A percentile compares a stretch with the other conserved stretches of the same genome.
These are phyloP conservation scores for Wickerhamomyces chaumierensis DNA, from an alignment of 805 yeast genomes.

Conservation along the genomic window DNA sequence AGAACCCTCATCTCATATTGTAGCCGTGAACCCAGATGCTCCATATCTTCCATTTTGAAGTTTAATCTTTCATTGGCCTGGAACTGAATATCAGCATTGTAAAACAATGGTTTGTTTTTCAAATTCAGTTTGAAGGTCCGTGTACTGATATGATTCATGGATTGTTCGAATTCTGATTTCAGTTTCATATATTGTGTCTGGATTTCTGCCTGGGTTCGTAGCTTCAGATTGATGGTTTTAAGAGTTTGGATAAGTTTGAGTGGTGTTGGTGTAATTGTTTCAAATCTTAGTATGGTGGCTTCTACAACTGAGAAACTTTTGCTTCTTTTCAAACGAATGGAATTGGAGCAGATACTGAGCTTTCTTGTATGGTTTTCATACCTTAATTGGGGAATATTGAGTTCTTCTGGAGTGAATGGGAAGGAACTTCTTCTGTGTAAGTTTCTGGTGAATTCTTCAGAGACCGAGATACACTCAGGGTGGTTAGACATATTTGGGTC, in stretches of 20 bases:
- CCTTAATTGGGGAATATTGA: conserved; percentile 19
- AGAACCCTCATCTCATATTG: conserved; percentile 56
- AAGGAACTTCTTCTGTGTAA: conserved; percentile 25
- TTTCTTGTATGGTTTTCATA: conserved; percentile 15
- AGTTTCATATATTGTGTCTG: conserved; percentile 1
- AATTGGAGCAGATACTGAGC: conserved; percentile 2
- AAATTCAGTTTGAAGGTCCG: conserved; percentile 6
- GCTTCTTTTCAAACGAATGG: conserved; percentile 18
- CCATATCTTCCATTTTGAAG: conserved; percentile 35
- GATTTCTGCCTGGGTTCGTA: not conserved
- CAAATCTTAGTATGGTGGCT: conserved; percentile 6
- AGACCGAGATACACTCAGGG: conserved; percentile 4
- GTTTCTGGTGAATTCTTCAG: conserved; percentile 6
- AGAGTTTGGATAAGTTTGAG: conserved; percentile 6
- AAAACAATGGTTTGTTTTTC: conserved; percentile 9
- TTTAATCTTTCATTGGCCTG: conserved; percentile 22
- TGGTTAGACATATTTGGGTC: not conserved
- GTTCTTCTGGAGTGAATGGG: conserved; percentile 24
- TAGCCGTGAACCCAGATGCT: conserved; percentile 45
- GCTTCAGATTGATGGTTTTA: conserved; percentile 3
- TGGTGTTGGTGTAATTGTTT: conserved; percentile 4
- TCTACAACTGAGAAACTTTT: conserved; percentile 27
- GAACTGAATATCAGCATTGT: conserved; percentile 12
- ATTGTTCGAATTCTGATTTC: conserved; percentile 1
- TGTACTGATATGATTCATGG: conserved; percentile 1